A percentile compares a stretch with the other conserved stretches of the same genome.
phyloP scores from a whole-genome alignment of 495 filamentous ascomycete genomes.

The Penicillium macrosclerotiorum region DNA sequence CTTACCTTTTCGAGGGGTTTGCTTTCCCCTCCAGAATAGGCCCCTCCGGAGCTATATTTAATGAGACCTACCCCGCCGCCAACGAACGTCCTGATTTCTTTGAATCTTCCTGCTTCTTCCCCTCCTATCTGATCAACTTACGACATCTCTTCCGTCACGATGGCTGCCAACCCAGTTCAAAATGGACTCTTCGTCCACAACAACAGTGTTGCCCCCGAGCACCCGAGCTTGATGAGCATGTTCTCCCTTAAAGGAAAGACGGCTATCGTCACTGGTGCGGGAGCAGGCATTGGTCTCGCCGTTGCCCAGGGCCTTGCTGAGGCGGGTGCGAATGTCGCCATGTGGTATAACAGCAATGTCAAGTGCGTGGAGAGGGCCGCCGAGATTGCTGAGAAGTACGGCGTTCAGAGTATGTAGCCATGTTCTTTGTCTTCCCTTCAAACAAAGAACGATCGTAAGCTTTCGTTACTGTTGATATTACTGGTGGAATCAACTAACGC shows the following conservation, averaged over 20 bases:
- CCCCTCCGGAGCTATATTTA: constrained; percentile 15
- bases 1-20: neutral
- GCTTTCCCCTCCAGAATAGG: neutral
- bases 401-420: constrained; percentile 66
- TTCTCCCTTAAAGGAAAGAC: constrained; percentile 83
- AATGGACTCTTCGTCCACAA: constrained; percentile 58
- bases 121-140: neutral
- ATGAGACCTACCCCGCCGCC: constrained; percentile 3
- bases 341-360: constrained; percentile 82
- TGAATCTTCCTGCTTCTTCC: neutral
- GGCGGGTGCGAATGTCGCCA: constrained; percentile 81
- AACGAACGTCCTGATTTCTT: neutral
- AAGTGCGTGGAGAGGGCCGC: constrained; percentile 67
- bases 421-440: too few relatives aligned
- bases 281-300: constrained; percentile 75
- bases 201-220: constrained; percentile 57
- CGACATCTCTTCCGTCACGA: constrained; percentile 11
- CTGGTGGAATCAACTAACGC: too few relatives aligned
- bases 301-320: constrained; percentile 78
- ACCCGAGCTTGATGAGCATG: constrained; percentile 66
- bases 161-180: constrained; percentile 37
- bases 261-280: constrained; percentile 80
- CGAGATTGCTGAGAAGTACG: constrained; percentile 70
- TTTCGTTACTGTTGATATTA: too few relatives aligned
- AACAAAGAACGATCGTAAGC: too few relatives aligned